These are phyloP conservation scores for Lactarius evosmus DNA, from an alignment of 768 basidiomycete species.

Conservation along the genomic window DNA sequence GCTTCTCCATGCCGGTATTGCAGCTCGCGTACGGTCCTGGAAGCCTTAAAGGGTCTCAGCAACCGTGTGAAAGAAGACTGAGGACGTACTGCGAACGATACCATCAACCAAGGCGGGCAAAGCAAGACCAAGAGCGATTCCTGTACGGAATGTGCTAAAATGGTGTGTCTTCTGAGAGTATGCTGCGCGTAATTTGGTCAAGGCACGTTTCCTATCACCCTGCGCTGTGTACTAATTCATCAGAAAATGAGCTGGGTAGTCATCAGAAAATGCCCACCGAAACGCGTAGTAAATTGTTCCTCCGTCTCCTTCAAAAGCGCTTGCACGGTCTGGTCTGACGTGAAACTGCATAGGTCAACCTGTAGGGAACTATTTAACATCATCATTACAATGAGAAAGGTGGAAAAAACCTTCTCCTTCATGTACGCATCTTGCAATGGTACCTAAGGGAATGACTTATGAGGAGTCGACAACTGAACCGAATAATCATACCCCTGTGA, in stretches of 20 bases:
- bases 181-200: constrained; percentile 58
- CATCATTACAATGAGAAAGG: not conserved
- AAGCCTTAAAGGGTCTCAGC: constrained; percentile 44
- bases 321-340: constrained; percentile 56
- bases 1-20: constrained; percentile 66
- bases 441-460: constrained; percentile 42
- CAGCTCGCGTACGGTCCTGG: constrained; percentile 46
- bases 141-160: constrained; percentile 71
- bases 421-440: constrained; percentile 75
- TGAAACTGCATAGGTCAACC: constrained; percentile 68
- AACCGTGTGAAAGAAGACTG: not conserved
- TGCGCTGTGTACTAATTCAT: constrained; percentile 37
- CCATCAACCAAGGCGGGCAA: constrained; percentile 66
- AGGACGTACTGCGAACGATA: constrained; percentile 53
- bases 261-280: constrained; percentile 50
- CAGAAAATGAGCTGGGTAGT: not conserved
- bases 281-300: constrained; percentile 67
- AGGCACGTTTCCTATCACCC: constrained; percentile 79
- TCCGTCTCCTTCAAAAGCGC: constrained; percentile 75
- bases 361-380: constrained; percentile 30
- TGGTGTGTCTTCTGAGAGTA: constrained; percentile 56
- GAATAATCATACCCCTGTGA: constrained; percentile 51
- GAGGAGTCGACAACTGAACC: not conserved
- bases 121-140: constrained; percentile 66
- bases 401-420: constrained; percentile 59